These are phyloP conservation scores for slime mould (Dictyostelium discoideum) DNA, from an alignment of 78 protist genomes.

Conservation along the genomic window DNA sequence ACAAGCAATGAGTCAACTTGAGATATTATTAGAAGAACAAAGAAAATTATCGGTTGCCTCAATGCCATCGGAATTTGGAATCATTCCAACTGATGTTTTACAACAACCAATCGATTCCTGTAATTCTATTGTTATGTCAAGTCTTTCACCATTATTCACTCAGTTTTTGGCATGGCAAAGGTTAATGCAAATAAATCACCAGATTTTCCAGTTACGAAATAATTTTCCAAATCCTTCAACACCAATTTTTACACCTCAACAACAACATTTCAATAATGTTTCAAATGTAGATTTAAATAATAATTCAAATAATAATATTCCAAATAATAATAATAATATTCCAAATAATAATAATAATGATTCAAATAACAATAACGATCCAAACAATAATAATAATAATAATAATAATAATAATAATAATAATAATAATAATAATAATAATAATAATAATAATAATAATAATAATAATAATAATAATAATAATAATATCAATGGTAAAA, in stretches of 20 bases:
- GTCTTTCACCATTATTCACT: constrained; percentile 58
- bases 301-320: too few species aligned
- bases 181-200: constrained; percentile 50
- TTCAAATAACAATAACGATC: too few species aligned
- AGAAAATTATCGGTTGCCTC: constrained; percentile 16
- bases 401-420: not conserved
- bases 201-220: not conserved
- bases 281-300: not conserved
- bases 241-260: not conserved
- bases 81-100: constrained; percentile 30
- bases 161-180: constrained; percentile 72
- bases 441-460: not conserved
- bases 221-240: not conserved
- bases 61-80: constrained; percentile 72
- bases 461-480: not conserved
- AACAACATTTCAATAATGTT: not conserved
- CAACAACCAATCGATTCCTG: constrained; percentile 44
- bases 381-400: too few species aligned
- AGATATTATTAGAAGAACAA: constrained; percentile 42
- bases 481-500: not conserved
- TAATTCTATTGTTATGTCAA: constrained; percentile 41
- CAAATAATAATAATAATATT: too few species aligned
- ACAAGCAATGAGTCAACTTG: not conserved
- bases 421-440: not conserved
- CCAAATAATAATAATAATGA: not conserved